Percentiles rank a stretch among this genome's conserved stretches.
phyloP scores from a whole-genome alignment of 2,329 filamentous ascomycete genomes.

The Mycosphaerella arachidis region DNA sequence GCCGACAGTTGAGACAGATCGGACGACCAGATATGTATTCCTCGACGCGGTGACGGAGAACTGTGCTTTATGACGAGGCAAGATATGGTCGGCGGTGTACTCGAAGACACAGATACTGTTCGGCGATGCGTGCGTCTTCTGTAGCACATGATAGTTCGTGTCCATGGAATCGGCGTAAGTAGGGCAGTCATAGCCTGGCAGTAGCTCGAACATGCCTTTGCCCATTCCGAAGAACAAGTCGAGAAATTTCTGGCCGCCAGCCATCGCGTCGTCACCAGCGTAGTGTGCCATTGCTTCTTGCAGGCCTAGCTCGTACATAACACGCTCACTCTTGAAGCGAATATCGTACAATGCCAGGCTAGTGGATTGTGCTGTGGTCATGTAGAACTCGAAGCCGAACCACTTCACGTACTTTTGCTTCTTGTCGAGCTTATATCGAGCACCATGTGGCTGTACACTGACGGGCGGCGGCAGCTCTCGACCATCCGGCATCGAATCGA shows the following conservation, averaged over 20 bases:
- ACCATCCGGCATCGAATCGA: conserved; percentile 38
- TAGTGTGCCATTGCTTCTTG: conserved; percentile 54
- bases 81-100: conserved; percentile 46
- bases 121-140: conserved; percentile 39
- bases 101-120: conserved; percentile 57
- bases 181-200: conserved; percentile 53
- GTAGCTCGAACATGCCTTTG: conserved; percentile 44
- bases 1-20: conserved; percentile 48
- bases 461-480: conserved; percentile 51
- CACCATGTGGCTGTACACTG: conserved; percentile 37
- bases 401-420: conserved; percentile 48
- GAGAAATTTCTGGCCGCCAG: conserved; percentile 34
- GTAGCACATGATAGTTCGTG: conserved; percentile 40
- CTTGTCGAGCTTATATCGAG: conserved; percentile 40
- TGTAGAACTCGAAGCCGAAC: conserved; percentile 52
- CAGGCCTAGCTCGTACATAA: conserved; percentile 51
- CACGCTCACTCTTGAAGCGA: conserved; percentile 47
- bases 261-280: conserved; percentile 46
- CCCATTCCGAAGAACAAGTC: conserved; percentile 40
- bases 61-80: conserved; percentile 46
- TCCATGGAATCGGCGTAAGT: conserved; percentile 50
- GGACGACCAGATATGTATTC: conserved; percentile 42
- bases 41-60: conserved; percentile 45
- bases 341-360: conserved; percentile 50
- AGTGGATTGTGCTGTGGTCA: conserved; percentile 42